Evolutionary conservation across 176 grass and related monocot genomes (phyloP), one percentile per base, ranked within the genome.

Genomic region (Cenchrus americanus): DNA sequence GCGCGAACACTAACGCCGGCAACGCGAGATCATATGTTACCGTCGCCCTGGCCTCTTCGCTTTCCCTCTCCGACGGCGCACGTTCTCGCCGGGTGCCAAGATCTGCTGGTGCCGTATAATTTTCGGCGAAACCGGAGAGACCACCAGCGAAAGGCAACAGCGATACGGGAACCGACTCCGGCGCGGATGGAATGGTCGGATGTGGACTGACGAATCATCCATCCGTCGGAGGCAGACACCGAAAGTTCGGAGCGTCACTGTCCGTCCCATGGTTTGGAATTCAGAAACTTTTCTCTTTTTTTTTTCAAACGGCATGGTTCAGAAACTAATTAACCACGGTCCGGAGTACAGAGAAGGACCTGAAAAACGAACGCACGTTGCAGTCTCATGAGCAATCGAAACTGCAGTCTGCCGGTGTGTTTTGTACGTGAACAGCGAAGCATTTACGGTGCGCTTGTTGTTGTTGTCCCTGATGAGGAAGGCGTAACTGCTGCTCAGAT

Each of bases 61-160:
- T 18, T 65, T 34, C 5, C 34, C 34, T 61, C 54, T 47, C 21
- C 7, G 30, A 9, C 30, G 37, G 27, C 40, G 14, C 53, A 44
- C 72, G 44, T 80, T 62, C 44, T 44, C 6, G 8, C 53, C 15
- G 2, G 32, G 18, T 63, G 42, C 62, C 17, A 14, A 17, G 24
- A 64, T 47, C 26, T 71, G 69, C 12, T 12, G 72, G 83, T 86
- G 69, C 83, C 4, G 78, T 77, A 58, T 86, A 27, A 21, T 71
- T 86, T 65, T 82, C 69, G 58, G 13, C 21, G 24, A 47, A 12
- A 73, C 80, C 51, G 9, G 57, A 73, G 44, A 68, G 14, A 6
- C 60, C 22, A 51, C 30, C 48, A n/a, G 43, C n/a, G 1, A 44
- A 75, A 46, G 27, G 62, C 61, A 82, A 71, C 78, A 86, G 5